phyloP scores from a whole-genome alignment of 2,329 filamentous ascomycete species.

The Hypoxylon rubiginosum region DNA sequence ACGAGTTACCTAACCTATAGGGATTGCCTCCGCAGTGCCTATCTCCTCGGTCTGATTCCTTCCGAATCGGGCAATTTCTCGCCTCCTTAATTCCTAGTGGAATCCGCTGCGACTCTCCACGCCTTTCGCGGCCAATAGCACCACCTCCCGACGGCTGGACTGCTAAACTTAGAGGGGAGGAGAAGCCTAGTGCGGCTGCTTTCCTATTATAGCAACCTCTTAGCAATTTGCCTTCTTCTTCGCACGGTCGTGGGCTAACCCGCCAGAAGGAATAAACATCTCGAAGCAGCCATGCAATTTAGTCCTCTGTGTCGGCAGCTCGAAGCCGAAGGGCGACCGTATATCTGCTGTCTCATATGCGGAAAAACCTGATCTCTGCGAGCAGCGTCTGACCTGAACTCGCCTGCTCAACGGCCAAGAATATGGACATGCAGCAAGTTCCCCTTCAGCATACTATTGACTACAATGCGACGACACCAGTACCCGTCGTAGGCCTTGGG shows the following conservation, averaged over 20 bases:
- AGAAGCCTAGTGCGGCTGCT: conserved; percentile 11
- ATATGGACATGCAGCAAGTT: conserved; percentile 21
- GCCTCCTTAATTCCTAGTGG: conserved; percentile 4
- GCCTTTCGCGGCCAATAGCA: background rate
- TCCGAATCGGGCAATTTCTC: conserved; percentile 18
- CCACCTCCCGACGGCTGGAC: conserved; percentile 1
- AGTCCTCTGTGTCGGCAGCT: background rate
- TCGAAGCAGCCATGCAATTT: background rate
- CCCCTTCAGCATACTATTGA: conserved; percentile 18
- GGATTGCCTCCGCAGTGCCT: background rate
- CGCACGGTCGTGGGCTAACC: no score
- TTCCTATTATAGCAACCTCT: conserved; percentile 12
- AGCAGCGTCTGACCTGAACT: background rate
- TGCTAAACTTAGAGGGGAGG: no score
- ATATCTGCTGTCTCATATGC: conserved; percentile 7
- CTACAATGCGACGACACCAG: conserved; percentile 15
- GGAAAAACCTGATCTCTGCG: conserved; percentile 7
- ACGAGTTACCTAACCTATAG: background rate
- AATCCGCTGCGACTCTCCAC: background rate
- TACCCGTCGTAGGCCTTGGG: conserved; percentile 10
- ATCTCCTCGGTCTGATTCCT: conserved; percentile 12
- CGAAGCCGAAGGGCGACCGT: background rate
- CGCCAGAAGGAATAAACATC: no score
- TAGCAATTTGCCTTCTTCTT: conserved; percentile 21
- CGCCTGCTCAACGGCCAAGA: conserved; percentile 9